Percentiles rank a stretch among this genome's conserved stretches.
Conservation (phyloP, 495 filamentous ascomycete genomes). For the Xylaria acuta region DNA sequence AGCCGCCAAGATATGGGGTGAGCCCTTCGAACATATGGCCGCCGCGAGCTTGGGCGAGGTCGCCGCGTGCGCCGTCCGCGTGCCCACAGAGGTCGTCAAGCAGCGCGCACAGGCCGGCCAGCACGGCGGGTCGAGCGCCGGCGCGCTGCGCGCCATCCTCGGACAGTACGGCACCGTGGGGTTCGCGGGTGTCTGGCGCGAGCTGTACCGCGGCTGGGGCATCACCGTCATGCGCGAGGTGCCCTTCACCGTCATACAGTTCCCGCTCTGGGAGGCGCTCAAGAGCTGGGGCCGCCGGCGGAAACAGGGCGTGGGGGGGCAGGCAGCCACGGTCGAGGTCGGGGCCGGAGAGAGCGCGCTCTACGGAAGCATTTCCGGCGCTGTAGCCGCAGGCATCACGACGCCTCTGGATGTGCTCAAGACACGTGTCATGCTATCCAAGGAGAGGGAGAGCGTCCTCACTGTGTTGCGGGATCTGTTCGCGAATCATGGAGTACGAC, state of each 20-base stretch:
- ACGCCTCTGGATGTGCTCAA: constrained; percentile 97
- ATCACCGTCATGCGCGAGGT: constrained; percentile 96
- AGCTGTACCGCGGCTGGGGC: constrained; percentile 88
- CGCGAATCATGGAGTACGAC: constrained; percentile 70
- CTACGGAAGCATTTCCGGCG: constrained; percentile 84
- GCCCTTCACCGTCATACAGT: constrained; percentile 95
- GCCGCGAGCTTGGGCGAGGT: constrained; percentile 91
- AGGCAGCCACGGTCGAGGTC: constrained; percentile 59
- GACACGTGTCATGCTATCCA: constrained; percentile 91
- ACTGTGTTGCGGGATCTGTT: constrained; percentile 70
- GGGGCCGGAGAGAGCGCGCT: constrained; percentile 80
- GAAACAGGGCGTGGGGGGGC: constrained; percentile 56
- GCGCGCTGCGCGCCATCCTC: constrained; percentile 73
- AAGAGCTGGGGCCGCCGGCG: constrained; percentile 62
- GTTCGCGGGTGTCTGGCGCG: constrained; percentile 68
- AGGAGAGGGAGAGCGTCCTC: constrained; percentile 61
- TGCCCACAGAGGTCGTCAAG: constrained; percentile 97
- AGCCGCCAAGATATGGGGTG: constrained; percentile 26
- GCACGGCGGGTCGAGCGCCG: constrained; percentile 62
- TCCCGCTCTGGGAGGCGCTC: constrained; percentile 94
- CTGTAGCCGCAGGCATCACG: constrained; percentile 84
- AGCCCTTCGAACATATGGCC: constrained; percentile 70
- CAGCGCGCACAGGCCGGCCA: constrained; percentile 91
- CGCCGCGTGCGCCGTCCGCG: constrained; percentile 88
- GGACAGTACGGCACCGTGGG: constrained; percentile 53